These are phyloP conservation scores for Hypoxylon sp. DNA, from an alignment of 2,329 filamentous ascomycete species.

Conservation along the genomic window DNA sequence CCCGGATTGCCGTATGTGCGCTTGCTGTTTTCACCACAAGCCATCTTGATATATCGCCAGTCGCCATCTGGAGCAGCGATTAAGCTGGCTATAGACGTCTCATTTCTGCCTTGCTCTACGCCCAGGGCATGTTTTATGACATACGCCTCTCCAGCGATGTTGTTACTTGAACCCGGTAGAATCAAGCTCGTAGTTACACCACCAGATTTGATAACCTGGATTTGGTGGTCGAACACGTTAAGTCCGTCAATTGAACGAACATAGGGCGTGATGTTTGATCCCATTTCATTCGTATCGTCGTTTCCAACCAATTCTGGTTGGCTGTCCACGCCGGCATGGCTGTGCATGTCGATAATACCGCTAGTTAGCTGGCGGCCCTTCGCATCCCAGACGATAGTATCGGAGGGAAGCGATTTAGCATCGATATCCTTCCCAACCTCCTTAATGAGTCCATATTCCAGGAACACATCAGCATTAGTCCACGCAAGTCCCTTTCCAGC, in stretches of 20 bases:
- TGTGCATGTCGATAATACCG: constrained; percentile 78
- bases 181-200: constrained; percentile 75
- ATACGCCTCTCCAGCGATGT: constrained; percentile 76
- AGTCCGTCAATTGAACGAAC: constrained; percentile 73
- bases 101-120: constrained; percentile 64
- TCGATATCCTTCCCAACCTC: constrained; percentile 52
- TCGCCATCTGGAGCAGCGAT: constrained; percentile 70
- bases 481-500: constrained; percentile 68
- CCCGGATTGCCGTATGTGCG: constrained; percentile 65
- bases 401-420: constrained; percentile 52
- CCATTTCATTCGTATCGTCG: constrained; percentile 70
- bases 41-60: constrained; percentile 81
- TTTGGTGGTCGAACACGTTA: constrained; percentile 69
- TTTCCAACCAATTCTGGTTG: constrained; percentile 64
- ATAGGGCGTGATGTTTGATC: constrained; percentile 71
- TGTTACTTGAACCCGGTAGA: constrained; percentile 75
- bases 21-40: constrained; percentile 76
- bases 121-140: constrained; percentile 74
- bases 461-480: constrained; percentile 66
- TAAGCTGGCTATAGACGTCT: constrained; percentile 70
- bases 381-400: constrained; percentile 64
- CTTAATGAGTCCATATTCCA: constrained; percentile 69
- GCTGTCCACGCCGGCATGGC: constrained; percentile 67
- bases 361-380: constrained; percentile 68
- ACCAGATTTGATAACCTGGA: constrained; percentile 75